Conservation (phyloP, 1,284 basidiomycete species). For the Psilocybe mexicana region DNA sequence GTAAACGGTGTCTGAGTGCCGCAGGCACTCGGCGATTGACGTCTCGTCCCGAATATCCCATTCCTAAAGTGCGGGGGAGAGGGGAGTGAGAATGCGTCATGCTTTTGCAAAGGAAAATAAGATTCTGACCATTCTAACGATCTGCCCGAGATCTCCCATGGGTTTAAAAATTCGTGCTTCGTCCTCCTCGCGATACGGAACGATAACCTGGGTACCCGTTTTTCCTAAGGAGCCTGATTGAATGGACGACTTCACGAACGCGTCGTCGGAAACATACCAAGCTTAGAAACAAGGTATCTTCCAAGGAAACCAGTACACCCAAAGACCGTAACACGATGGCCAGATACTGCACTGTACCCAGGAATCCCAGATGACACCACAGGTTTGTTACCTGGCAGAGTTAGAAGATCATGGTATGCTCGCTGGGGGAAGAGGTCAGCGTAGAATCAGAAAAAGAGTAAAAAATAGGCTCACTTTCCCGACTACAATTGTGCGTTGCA, state of each 20-base stretch:
- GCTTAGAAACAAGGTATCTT: conserved; percentile 90
- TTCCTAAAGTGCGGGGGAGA: conserved; percentile 59
- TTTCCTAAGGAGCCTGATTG: conserved; percentile 57
- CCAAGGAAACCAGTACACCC: conserved; percentile 96
- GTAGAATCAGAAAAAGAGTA: neutral
- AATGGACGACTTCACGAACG: conserved; percentile 10
- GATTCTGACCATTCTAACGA: conserved; percentile 83
- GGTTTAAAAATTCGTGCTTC: conserved; percentile 90
- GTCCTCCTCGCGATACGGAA: conserved; percentile 96
- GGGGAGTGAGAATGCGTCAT: conserved; percentile 9
- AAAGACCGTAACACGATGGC: conserved; percentile 95
- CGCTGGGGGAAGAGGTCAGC: conserved; percentile 45
- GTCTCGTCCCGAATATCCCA: conserved; percentile 89
- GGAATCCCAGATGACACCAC: conserved; percentile 76
- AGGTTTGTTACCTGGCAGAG: conserved; percentile 63
- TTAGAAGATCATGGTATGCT: conserved; percentile 67
- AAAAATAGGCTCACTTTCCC: conserved; percentile 41
- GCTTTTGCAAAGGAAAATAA: conserved; percentile 1
- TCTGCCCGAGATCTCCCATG: conserved; percentile 96
- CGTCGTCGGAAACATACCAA: conserved; percentile 55
- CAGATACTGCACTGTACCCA: conserved; percentile 85
- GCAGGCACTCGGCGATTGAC: conserved; percentile 92
- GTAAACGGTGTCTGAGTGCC: conserved; percentile 97
- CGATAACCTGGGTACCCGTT: conserved; percentile 90
- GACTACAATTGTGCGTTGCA: conserved; percentile 47